phyloP scores from a whole-genome alignment of 2,329 filamentous ascomycete species.

The Anthostomella pinea region DNA sequence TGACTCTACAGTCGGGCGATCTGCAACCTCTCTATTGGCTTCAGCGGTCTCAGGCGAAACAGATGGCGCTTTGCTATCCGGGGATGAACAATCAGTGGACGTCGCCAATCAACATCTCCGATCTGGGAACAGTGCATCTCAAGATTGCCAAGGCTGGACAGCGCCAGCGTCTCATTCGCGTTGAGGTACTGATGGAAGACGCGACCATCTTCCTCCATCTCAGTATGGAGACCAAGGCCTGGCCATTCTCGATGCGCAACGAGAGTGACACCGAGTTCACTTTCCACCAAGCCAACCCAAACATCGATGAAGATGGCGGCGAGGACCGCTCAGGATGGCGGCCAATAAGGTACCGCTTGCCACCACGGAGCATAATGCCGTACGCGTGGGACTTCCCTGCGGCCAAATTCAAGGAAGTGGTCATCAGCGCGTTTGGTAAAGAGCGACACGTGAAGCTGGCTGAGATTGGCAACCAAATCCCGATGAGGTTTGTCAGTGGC shows the following conservation, averaged over 20 bases:
- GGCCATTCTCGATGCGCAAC: constrained; percentile 98
- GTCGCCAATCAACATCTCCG: constrained; percentile 94
- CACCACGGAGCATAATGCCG: constrained; percentile 95
- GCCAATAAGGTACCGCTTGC: constrained; percentile 86
- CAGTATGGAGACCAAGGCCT: constrained; percentile 87
- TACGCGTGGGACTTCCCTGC: constrained; percentile 99
- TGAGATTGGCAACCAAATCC: constrained; percentile 93
- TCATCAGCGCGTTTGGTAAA: constrained; percentile 74
- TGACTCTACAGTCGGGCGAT: constrained; percentile 73
- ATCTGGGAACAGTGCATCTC: constrained; percentile 86
- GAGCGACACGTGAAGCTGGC: constrained; percentile 92
- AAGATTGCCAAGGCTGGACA: constrained; percentile 91
- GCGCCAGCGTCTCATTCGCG: constrained; percentile 79
- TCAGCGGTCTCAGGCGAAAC: constrained; percentile 77
- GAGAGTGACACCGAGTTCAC: constrained; percentile 96
- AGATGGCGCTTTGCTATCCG: constrained; percentile 88
- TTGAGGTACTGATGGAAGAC: constrained; percentile 88
- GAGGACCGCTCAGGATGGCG: constrained; percentile 87
- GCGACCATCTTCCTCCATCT: constrained; percentile 92
- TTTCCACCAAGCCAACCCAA: constrained; percentile 93
- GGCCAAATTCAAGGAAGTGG: constrained; percentile 91
- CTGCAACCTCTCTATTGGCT: constrained; percentile 87
- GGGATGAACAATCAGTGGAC: constrained; percentile 97
- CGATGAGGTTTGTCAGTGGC: constrained; percentile 78
- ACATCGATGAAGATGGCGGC: constrained; percentile 83